These are phyloP conservation scores for Lactarius quietus DNA, from an alignment of 768 basidiomycete species.

Conservation along the genomic window DNA sequence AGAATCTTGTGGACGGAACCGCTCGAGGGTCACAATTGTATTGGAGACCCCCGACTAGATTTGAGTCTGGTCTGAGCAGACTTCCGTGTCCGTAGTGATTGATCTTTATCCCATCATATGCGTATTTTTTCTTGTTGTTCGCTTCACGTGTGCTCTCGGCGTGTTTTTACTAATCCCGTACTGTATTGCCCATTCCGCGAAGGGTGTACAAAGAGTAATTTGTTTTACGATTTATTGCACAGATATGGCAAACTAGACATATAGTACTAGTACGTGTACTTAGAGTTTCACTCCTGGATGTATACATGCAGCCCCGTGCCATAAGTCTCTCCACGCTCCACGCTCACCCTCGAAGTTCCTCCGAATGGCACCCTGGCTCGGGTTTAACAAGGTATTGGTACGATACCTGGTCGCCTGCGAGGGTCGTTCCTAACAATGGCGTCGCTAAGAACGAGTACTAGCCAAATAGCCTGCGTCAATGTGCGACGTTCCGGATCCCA, in stretches of 20 bases:
- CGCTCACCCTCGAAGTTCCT: conserved; percentile 57
- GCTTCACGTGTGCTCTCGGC: too few species aligned
- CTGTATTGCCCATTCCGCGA: not conserved
- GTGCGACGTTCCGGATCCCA: conserved; percentile 94
- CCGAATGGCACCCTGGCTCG: conserved; percentile 71
- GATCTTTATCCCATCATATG: too few species aligned
- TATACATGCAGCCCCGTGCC: conserved; percentile 84
- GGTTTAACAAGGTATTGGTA: conserved; percentile 99
- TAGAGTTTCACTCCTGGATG: conserved; percentile 82
- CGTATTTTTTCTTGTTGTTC: too few species aligned
- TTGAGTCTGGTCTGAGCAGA: not conserved
- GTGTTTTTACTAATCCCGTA: not conserved
- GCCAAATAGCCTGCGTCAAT: conserved; percentile 70
- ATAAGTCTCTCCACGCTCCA: conserved; percentile 78
- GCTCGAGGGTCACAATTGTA: not conserved
- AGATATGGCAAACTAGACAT: not conserved
- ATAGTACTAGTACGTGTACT: not conserved
- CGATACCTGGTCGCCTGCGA: conserved; percentile 91
- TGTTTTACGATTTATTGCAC: not conserved
- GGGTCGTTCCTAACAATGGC: conserved; percentile 90
- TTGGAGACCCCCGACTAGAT: not conserved
- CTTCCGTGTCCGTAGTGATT: too few species aligned
- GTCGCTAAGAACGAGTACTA: conserved; percentile 96
- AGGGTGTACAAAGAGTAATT: not conserved
- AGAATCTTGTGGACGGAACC: not conserved